phyloP scores from a whole-genome alignment of 306 rosid genomes.

The Trifolium repens region DNA sequence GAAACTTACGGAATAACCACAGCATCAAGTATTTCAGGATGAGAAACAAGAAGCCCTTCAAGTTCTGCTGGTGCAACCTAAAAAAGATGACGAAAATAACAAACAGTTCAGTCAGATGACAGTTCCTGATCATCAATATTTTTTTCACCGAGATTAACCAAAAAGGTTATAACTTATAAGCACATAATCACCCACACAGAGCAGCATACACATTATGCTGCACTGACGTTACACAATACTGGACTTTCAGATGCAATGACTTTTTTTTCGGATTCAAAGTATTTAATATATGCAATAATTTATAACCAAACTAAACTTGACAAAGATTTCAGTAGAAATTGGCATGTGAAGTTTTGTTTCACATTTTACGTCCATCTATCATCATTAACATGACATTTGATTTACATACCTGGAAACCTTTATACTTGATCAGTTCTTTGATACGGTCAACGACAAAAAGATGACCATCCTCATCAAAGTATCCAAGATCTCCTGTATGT shows the following conservation, averaged over 20 bases:
- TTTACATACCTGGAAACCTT: conserved; percentile 83
- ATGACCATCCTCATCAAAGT: conserved; percentile 74
- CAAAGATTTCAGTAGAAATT: neutral
- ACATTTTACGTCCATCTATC: neutral
- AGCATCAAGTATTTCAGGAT: conserved; percentile 89
- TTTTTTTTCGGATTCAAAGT: neutral
- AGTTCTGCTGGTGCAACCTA: conserved; percentile 99
- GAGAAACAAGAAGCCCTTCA: conserved; percentile 91
- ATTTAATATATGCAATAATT: neutral
- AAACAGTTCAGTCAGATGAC: conserved; percentile 2
- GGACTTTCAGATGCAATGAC: conserved; percentile 2
- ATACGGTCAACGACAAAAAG: conserved; percentile 91
- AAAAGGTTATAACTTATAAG: conserved; percentile 11
- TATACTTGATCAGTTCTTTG: conserved; percentile 92
- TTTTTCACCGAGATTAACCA: neutral
- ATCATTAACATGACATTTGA: conserved; percentile 12
- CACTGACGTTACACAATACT: neutral
- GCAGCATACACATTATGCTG: conserved; percentile 11
- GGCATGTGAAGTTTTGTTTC: conserved; percentile 5
- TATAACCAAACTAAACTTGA: neutral
- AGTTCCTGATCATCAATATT: neutral
- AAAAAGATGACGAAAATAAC: conserved; percentile 26
- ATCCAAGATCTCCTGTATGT: conserved; percentile 98
- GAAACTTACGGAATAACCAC: conserved; percentile 93
- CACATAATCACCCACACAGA: neutral